Evolutionary conservation across 345 rosid species (phyloP).

Genomic region (Pistacia atlantica): DNA sequence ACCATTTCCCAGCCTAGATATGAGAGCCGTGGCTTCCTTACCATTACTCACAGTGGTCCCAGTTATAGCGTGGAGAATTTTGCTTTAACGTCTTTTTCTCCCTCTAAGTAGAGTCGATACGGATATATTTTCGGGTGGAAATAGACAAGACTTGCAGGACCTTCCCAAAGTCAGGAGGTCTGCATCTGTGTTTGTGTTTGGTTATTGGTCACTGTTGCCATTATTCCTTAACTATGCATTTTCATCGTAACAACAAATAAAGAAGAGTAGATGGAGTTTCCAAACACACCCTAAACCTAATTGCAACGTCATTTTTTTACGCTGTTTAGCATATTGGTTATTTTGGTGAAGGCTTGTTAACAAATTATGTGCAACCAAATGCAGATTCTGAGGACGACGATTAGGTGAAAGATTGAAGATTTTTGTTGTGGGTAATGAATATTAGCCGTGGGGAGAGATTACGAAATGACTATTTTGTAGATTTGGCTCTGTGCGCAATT

Average conservation of each 20-base stretch:
- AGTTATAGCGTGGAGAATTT: no score
- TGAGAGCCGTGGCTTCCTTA: not conserved
- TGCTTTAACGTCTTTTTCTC: not conserved
- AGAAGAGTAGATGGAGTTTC: not conserved
- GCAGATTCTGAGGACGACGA: conserved; percentile 98
- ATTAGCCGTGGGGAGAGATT: conserved; percentile 21
- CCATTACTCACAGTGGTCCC: not conserved
- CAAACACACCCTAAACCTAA: not conserved
- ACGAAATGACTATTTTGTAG: conserved; percentile 16
- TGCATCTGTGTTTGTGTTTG: not conserved
- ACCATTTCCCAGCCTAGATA: not conserved
- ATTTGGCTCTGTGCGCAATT: conserved; percentile 21
- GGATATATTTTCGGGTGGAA: not conserved
- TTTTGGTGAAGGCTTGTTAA: conserved; percentile 5
- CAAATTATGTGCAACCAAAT: conserved; percentile 15
- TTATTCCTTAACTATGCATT: not conserved
- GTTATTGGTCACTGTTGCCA: not conserved
- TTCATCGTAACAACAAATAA: no score
- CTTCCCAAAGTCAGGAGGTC: not conserved
- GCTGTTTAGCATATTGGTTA: not conserved
- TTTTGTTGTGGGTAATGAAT: conserved; percentile 18
- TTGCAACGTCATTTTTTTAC: not conserved
- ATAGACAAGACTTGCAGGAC: not conserved
- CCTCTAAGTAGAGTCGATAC: not conserved
- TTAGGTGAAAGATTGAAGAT: conserved; percentile 35